phyloP scores from a whole-genome alignment of 768 basidiomycete genomes.

The Suillus placidus region DNA sequence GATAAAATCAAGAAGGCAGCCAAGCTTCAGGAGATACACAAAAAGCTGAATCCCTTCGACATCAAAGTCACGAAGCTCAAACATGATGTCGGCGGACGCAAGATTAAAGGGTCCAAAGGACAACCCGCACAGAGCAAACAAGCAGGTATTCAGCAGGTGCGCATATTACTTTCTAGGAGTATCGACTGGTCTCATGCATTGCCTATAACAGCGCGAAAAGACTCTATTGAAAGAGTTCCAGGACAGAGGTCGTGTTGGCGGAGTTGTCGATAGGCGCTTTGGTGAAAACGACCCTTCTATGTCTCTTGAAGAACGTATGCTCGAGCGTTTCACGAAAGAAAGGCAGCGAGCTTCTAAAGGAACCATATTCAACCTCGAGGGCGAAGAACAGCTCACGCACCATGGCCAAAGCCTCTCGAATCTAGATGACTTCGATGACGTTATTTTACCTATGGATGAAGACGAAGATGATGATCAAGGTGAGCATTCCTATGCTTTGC shows the following conservation, averaged over 20 bases:
- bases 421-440: slow-evolving; percentile 80
- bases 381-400: slow-evolving; percentile 89
- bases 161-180: background rate
- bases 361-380: slow-evolving; percentile 84
- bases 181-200: background rate
- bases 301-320: slow-evolving; percentile 95
- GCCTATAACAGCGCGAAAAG: slow-evolving; percentile 16
- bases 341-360: slow-evolving; percentile 79
- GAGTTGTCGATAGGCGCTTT: slow-evolving; percentile 91
- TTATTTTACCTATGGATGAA: slow-evolving; percentile 55
- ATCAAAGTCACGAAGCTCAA: slow-evolving; percentile 89
- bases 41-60: slow-evolving; percentile 92
- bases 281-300: slow-evolving; percentile 93
- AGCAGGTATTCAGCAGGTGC: slow-evolving; percentile 1
- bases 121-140: slow-evolving; percentile 72
- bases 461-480: slow-evolving; percentile 52
- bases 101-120: slow-evolving; percentile 79
- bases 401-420: slow-evolving; percentile 88
- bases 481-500: slow-evolving; percentile 25
- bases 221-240: slow-evolving; percentile 87
- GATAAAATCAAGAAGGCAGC: slow-evolving; percentile 83
- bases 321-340: slow-evolving; percentile 94
- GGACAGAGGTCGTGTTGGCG: slow-evolving; percentile 79
- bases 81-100: slow-evolving; percentile 90
- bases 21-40: slow-evolving; percentile 81